phyloP scores from a whole-genome alignment of 495 filamentous ascomycete genomes.

The Lindgomyces ingoldianus region DNA sequence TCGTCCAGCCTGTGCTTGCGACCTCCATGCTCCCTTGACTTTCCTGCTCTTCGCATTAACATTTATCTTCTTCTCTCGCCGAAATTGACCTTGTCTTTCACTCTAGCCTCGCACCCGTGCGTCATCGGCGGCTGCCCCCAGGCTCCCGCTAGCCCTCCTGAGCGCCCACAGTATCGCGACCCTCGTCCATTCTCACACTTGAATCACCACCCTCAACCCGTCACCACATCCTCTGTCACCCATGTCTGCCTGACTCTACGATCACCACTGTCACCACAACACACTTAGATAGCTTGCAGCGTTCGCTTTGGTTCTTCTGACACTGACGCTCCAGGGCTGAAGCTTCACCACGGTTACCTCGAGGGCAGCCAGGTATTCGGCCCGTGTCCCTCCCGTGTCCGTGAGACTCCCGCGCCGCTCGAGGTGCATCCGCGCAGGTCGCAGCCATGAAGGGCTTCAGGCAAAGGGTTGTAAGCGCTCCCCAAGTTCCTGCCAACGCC shows the following conservation, averaged over 20 bases:
- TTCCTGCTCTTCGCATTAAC: background rate
- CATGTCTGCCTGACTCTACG: background rate
- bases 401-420: conserved; percentile 14
- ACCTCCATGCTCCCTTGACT: background rate
- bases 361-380: background rate
- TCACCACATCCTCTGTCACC: background rate
- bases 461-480: conserved; percentile 87
- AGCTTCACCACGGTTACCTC: conserved; percentile 7
- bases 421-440: conserved; percentile 28
- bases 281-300: too few relatives aligned
- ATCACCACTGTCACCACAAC: background rate
- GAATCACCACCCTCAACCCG: background rate
- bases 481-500: conserved; percentile 34
- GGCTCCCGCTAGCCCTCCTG: background rate
- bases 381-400: conserved; percentile 18
- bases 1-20: background rate
- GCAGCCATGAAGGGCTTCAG: conserved; percentile 88
- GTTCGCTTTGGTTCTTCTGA: background rate
- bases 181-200: background rate
- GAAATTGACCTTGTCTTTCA: background rate
- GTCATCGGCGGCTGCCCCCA: background rate
- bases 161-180: background rate
- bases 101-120: background rate
- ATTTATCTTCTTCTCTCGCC: background rate
- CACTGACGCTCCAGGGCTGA: background rate